A percentile compares a stretch with the other conserved stretches of the same genome.
Conservation (phyloP, 345 rosid species). For the Raphanus raphanistrum region DNA sequence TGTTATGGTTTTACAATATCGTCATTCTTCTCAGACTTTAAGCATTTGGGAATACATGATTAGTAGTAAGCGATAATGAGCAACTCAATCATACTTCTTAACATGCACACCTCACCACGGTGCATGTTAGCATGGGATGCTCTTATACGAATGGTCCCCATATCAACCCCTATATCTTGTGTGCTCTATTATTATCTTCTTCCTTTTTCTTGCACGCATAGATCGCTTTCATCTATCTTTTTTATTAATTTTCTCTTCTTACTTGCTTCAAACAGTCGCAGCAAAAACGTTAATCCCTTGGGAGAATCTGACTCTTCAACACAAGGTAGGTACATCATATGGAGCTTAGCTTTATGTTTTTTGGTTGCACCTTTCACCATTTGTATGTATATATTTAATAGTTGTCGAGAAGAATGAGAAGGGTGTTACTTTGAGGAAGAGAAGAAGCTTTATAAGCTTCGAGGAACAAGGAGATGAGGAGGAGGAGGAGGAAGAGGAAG, state of each 20-base stretch:
- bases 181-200: constrained; percentile 13
- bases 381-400: constrained; percentile 18
- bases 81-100: constrained; percentile 33
- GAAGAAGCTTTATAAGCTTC: constrained; percentile 53
- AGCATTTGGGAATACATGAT: constrained; percentile 15
- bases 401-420: constrained; percentile 55
- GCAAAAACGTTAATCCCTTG: constrained; percentile 29
- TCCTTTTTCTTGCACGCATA: constrained; percentile 11
- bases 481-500: constrained; percentile 14
- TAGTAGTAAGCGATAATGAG: constrained; percentile 44
- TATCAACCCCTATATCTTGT: constrained; percentile 39
- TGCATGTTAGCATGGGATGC: constrained; percentile 80
- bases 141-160: constrained; percentile 60
- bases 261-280: constrained; percentile 33
- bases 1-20: background rate
- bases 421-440: constrained; percentile 60
- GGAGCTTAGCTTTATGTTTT: background rate
- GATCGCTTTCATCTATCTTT: constrained; percentile 24
- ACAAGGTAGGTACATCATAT: constrained; percentile 45
- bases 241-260: background rate
- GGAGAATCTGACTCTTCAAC: constrained; percentile 40
- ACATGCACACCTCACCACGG: constrained; percentile 51
- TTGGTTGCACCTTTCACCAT: constrained; percentile 27
- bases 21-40: constrained; percentile 13
- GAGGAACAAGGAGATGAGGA: constrained; percentile 34